Evolutionary conservation across 306 rosid species (phyloP).

Genomic region (Corylus heterophylla): DNA sequence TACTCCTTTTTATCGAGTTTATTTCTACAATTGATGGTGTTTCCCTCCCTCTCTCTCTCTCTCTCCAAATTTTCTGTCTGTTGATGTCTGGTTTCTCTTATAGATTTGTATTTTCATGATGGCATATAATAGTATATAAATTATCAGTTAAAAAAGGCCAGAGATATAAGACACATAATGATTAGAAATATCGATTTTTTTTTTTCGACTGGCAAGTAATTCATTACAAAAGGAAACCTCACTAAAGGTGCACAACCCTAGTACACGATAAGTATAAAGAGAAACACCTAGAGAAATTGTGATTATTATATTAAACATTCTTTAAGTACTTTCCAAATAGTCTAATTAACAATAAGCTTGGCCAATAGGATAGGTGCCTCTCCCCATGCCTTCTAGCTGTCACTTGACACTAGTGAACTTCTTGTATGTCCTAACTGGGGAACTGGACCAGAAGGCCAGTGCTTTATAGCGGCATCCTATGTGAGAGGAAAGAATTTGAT

Average conservation of each 20-base stretch:
- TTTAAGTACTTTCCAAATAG: neutral
- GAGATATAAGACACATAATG: neutral
- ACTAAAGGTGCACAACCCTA: neutral
- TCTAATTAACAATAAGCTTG: neutral
- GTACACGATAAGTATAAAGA: neutral
- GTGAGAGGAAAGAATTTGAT: neutral
- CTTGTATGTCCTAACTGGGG: neutral
- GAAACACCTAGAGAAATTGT: neutral
- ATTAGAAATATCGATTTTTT: neutral
- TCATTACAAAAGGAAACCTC: neutral
- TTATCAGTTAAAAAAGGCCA: neutral
- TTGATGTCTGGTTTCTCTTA: neutral
- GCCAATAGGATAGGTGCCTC: neutral
- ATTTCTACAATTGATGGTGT: neutral
- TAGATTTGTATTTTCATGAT: neutral
- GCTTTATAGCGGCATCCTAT: neutral
- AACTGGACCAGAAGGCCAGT: neutral
- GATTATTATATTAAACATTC: neutral
- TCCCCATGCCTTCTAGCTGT: neutral
- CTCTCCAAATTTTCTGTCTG: neutral
- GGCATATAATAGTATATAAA: neutral
- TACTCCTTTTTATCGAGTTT: conserved; percentile 7
- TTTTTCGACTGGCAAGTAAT: neutral
- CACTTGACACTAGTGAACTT: neutral
- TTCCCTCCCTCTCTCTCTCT: neutral